Conservation (phyloP, 2,329 filamentous ascomycete species). For the Trichothecium sympodiale region DNA sequence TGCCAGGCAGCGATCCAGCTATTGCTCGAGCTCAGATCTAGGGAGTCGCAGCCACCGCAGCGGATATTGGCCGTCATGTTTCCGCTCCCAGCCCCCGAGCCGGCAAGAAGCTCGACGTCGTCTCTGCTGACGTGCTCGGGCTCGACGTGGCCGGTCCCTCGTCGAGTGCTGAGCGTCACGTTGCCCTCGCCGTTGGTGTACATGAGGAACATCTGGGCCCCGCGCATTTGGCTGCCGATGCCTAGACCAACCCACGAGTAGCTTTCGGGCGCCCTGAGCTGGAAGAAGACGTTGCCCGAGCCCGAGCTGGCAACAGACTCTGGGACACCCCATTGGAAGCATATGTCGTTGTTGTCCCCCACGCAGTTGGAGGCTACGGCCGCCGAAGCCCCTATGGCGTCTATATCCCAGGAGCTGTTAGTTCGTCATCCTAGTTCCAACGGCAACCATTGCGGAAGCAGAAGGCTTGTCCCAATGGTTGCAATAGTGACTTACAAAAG, state of each 20-base stretch:
- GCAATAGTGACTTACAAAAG: no score
- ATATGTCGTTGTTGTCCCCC: constrained; percentile 26
- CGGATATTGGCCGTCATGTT: constrained; percentile 50
- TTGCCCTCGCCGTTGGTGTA: constrained; percentile 48
- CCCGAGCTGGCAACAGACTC: constrained; percentile 31
- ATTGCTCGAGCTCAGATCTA: constrained; percentile 29
- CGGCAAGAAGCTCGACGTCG: constrained; percentile 41
- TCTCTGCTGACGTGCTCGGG: constrained; percentile 33
- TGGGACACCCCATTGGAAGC: constrained; percentile 46
- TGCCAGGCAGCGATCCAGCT: constrained; percentile 46
- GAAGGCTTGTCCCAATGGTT: no score
- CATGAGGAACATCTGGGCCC: constrained; percentile 50
- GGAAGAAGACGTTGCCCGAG: constrained; percentile 48
- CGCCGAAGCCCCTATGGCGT: constrained; percentile 8
- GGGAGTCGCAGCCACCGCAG: constrained; percentile 31
- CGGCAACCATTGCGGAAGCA: no score
- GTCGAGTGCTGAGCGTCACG: constrained; percentile 49
- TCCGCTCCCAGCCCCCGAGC: constrained; percentile 41
- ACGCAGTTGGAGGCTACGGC: constrained; percentile 28
- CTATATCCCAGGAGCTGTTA: no score
- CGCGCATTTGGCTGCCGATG: constrained; percentile 42
- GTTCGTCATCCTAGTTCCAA: no score
- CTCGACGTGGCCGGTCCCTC: constrained; percentile 32
- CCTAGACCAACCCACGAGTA: constrained; percentile 49
- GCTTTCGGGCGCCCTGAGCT: constrained; percentile 41